Base-by-base conservation (phyloP, 2,329 filamentous ascomycete genomes). In the Colletotrichum endophyticum region DNA sequence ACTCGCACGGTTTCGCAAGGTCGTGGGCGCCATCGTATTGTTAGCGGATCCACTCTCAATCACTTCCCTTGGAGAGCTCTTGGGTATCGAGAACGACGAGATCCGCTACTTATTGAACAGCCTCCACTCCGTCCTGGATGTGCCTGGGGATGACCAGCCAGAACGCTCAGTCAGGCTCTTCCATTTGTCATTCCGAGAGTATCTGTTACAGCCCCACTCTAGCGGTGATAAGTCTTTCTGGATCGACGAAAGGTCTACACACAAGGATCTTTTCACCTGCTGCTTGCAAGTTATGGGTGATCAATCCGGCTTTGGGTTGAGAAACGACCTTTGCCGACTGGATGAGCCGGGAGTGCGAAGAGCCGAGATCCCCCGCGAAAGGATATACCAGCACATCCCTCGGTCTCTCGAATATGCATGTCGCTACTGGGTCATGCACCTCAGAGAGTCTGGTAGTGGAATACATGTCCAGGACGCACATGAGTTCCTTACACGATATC, bases 171-270 rank as follows among this genome's bases (percentile, higher is more conserved):
- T 49, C 19, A 49, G 19, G 19, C 19, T 49, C 1, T 49, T 49
- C 44, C 44, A 49, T 49, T 1, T 49, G 19, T 49, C 44, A 22
- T 22, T 49, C 1, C 19, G 44, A 49, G 44, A 49, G 6, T 49
- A 13, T 1, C 1, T 49, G 44, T 49, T 49, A 12, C 9, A 49
- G 44, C 36, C 36, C 36, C 19, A 12, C 2, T 6, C 6, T 2
- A 7, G 3, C 44, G 44, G 5, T 3, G 2, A 49, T 4, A 0
- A 49, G 0, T 1, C 44, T 49, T 49, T 49, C 44, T 22, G 44
- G 44, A 13, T 49, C 1, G 44, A 49, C 2, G 6, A 49, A 49
- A 49, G 0, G 19, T 12, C n/a, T 2, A 4, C 2, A 13, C 44
- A 49, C 11, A n/a, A 22, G 11, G 19, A 49, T 0, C 44, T 49